Conservation (phyloP, 1,284 basidiomycete species). For the Rhodotorula sp. region DNA sequence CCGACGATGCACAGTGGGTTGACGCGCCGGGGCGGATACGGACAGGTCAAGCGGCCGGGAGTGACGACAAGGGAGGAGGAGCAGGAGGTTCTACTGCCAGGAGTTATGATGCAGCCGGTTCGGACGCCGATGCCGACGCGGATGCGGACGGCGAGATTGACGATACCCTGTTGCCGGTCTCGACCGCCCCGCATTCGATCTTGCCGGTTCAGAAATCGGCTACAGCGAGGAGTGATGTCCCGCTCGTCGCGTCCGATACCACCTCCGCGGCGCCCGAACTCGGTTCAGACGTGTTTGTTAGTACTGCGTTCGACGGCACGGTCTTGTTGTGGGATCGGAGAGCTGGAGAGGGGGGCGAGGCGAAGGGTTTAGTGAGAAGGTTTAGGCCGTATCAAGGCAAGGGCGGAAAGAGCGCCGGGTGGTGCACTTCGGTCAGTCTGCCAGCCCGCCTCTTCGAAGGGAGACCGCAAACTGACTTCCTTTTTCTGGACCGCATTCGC, state of each 20-base stretch:
- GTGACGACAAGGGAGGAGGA: constrained; percentile 3
- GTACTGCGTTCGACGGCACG: constrained; percentile 87
- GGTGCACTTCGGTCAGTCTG: constrained; percentile 77
- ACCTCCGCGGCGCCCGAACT: constrained; percentile 53
- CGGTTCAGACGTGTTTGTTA: constrained; percentile 82
- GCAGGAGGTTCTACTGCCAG: constrained; percentile 42
- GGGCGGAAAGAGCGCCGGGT: constrained; percentile 54
- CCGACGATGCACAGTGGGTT: constrained; percentile 41
- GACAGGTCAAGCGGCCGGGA: constrained; percentile 13
- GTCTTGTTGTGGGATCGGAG: constrained; percentile 87
- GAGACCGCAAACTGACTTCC: background rate
- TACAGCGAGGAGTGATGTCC: background rate
- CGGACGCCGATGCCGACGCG: constrained; percentile 53
- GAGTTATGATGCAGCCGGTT: constrained; percentile 52
- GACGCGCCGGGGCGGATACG: constrained; percentile 32
- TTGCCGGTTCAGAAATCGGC: constrained; percentile 18
- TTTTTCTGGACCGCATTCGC: background rate
- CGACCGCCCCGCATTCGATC: constrained; percentile 14
- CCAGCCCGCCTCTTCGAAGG: too few species aligned
- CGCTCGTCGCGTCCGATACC: constrained; percentile 4
- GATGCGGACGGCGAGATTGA: constrained; percentile 26
- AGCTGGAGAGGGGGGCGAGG: constrained; percentile 55
- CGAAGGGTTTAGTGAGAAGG: constrained; percentile 50
- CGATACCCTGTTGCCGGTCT: constrained; percentile 2
- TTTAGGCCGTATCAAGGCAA: constrained; percentile 3